Conservation (phyloP, 306 rosid species). For the Acacia confusa region DNA sequence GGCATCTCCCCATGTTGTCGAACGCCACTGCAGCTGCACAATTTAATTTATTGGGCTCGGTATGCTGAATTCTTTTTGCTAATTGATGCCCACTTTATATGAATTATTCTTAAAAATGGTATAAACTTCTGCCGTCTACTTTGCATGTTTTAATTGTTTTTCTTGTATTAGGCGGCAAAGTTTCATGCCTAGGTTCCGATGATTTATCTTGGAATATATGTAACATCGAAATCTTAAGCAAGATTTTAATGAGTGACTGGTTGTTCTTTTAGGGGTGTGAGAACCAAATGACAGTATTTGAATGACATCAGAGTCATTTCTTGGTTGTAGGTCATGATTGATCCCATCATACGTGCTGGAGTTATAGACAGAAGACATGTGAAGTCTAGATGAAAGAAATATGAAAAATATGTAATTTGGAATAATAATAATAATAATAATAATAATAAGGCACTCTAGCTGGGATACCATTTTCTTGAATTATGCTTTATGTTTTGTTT, state of each 20-base stretch:
- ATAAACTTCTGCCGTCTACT: background rate
- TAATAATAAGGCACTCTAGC: background rate
- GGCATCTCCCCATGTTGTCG: constrained; percentile 76
- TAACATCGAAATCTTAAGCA: background rate
- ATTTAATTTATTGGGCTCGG: constrained; percentile 75
- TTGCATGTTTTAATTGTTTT: constrained; percentile 1
- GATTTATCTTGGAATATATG: background rate
- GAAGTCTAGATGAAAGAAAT: background rate
- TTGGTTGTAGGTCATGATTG: constrained; percentile 14
- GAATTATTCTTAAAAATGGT: background rate
- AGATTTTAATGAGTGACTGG: background rate
- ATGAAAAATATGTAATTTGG: background rate
- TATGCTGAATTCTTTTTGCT: constrained; percentile 32
- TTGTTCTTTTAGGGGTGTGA: background rate
- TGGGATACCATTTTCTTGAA: background rate
- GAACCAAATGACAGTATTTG: background rate
- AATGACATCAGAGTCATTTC: background rate
- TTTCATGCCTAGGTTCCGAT: background rate
- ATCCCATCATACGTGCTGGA: background rate
- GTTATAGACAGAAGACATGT: background rate
- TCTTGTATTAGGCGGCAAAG: background rate
- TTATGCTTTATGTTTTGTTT: background rate
- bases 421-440: no score
- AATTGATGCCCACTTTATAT: background rate
- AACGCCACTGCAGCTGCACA: constrained; percentile 72